A percentile compares a stretch with the other conserved stretches of the same genome.
These are phyloP conservation scores for Haberlea rhodopensis DNA, from an alignment of 257 asterid species.

Conservation along the genomic window DNA sequence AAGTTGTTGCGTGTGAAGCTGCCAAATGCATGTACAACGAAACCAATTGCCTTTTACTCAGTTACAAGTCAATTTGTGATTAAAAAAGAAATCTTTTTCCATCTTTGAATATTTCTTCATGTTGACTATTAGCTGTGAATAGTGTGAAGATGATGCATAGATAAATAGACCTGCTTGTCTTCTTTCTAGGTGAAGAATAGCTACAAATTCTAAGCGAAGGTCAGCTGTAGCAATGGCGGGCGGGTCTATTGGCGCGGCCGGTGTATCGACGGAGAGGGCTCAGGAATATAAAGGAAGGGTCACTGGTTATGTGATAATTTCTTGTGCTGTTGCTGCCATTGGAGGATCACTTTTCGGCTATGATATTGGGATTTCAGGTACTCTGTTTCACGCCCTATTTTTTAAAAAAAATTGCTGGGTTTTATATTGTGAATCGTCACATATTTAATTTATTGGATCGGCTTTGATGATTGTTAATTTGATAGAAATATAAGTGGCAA, in stretches of 20 bases:
- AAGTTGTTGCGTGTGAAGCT: no score
- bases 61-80: not conserved
- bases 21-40: no score
- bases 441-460: no score
- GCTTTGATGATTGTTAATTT: no score
- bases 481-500: no score
- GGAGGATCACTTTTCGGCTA: slow-evolving; percentile 84
- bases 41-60: no score
- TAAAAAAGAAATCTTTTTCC: no score
- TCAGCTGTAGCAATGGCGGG: slow-evolving; percentile 51
- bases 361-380: slow-evolving; percentile 82
- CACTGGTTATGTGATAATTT: slow-evolving; percentile 50
- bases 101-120: no score
- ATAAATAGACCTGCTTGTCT: not conserved
- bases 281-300: slow-evolving; percentile 56
- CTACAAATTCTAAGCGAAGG: not conserved
- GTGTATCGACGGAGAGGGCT: slow-evolving; percentile 68
- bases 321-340: slow-evolving; percentile 65
- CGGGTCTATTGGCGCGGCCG: slow-evolving; percentile 49
- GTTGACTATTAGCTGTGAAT: not conserved
- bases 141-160: no score
- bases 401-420: not conserved
- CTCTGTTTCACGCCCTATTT: no score
- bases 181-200: not conserved
- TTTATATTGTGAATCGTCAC: no score